Percentiles rank a stretch among this genome's conserved stretches.
phyloP scores from a whole-genome alignment of 805 yeast genomes.

The Cyberlindnera maclurae region DNA sequence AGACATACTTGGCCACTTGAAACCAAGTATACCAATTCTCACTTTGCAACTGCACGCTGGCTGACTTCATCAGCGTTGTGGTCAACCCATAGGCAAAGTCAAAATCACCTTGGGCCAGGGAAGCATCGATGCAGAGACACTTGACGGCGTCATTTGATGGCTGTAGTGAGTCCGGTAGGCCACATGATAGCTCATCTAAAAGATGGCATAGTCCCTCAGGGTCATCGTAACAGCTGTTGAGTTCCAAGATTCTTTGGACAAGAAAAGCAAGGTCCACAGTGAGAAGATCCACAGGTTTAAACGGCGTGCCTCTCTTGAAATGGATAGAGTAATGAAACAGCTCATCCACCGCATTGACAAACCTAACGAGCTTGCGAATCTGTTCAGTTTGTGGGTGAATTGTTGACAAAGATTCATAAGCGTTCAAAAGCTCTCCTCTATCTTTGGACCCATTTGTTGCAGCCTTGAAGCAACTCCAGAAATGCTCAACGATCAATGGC shows the following conservation, averaged over 20 bases:
- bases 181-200: constrained; percentile 34
- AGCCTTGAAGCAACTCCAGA: constrained; percentile 36
- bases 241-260: constrained; percentile 40
- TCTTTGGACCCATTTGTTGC: constrained; percentile 35
- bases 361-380: constrained; percentile 11
- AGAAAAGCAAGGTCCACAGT: constrained; percentile 30
- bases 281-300: constrained; percentile 33
- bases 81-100: constrained; percentile 41
- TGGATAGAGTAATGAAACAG: constrained; percentile 25
- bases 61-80: constrained; percentile 26
- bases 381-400: constrained; percentile 12
- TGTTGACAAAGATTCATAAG: constrained; percentile 23
- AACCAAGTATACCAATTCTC: constrained; percentile 62
- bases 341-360: constrained; percentile 23
- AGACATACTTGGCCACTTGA: constrained; percentile 38
- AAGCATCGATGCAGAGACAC: constrained; percentile 56
- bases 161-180: constrained; percentile 24
- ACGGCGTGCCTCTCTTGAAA: constrained; percentile 28
- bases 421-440: constrained; percentile 34
- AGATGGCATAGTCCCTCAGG: constrained; percentile 35
- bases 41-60: constrained; percentile 10
- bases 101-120: constrained; percentile 59
- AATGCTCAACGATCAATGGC: constrained; percentile 23
- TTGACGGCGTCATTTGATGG: constrained; percentile 21
- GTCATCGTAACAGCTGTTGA: constrained; percentile 45